Percentiles rank a stretch among this genome's conserved stretches.
Conservation (phyloP, 2,329 filamentous ascomycete genomes). For the Myriosclerotinia scirpicola region DNA sequence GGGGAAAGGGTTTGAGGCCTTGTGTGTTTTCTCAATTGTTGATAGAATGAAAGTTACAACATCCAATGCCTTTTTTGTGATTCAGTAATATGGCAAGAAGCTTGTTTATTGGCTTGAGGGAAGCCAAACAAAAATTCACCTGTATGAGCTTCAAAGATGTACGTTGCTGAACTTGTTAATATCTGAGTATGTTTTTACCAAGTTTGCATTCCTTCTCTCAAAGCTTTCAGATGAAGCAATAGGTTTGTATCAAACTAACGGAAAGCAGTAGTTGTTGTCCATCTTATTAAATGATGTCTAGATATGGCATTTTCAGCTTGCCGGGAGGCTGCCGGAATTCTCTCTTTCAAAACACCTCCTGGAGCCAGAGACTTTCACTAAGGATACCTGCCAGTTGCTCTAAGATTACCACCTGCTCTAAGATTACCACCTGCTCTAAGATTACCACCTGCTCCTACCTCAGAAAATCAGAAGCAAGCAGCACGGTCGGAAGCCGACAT, state of each 20-base stretch:
- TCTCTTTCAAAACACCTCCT: slow-evolving; percentile 14
- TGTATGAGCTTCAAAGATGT: not conserved
- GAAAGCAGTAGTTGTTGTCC: not conserved
- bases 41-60: too few relatives aligned
- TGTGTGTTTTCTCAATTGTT: too few relatives aligned
- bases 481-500: not conserved
- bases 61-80: not conserved
- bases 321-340: slow-evolving; percentile 24
- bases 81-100: not conserved
- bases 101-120: not conserved
- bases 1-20: not conserved
- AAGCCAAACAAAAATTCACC: not conserved
- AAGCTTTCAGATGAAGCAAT: not conserved
- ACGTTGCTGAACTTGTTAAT: not conserved
- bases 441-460: slow-evolving; percentile 1
- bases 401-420: slow-evolving; percentile 6
- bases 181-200: not conserved
- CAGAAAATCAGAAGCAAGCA: not conserved
- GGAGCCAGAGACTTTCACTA: not conserved
- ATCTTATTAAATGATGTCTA: slow-evolving; percentile 14
- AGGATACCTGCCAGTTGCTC: not conserved
- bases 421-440: too few relatives aligned
- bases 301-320: slow-evolving; percentile 22
- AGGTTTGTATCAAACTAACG: slow-evolving; percentile 5
- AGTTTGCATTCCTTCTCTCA: not conserved